A percentile compares a stretch with the other conserved stretches of the same genome.
phyloP scores from a whole-genome alignment of 148 eudicot genomes.

The Rhododendron mucronatum region DNA sequence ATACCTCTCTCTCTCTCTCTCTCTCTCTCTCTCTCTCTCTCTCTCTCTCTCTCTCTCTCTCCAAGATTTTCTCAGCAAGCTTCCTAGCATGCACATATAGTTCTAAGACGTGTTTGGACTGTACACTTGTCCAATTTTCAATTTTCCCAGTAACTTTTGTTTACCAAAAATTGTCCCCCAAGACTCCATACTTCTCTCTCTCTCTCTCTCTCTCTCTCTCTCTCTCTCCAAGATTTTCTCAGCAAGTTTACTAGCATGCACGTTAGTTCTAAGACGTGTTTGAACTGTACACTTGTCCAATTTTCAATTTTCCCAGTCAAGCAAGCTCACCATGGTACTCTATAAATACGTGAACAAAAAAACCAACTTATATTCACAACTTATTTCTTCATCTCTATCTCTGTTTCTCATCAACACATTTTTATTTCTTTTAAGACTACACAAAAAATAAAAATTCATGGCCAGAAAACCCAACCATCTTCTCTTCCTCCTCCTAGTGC shows the following conservation, averaged over 20 bases:
- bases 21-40: neutral
- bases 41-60: too few species aligned
- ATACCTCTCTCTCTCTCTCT: neutral
- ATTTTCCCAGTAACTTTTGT: too few species aligned
- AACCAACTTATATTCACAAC: neutral
- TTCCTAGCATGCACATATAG: too few species aligned
- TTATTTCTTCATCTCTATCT: neutral
- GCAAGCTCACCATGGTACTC: neutral
- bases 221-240: neutral
- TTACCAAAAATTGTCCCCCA: too few species aligned
- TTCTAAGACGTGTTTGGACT: too few species aligned
- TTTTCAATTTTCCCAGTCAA: neutral
- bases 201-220: too few species aligned
- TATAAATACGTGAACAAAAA: neutral
- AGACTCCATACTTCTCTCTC: too few species aligned
- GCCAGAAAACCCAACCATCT: neutral
- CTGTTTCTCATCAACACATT: neutral
- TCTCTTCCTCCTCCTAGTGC: constrained; percentile 2
- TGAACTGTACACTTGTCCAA: neutral
- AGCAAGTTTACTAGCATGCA: neutral
- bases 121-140: too few species aligned
- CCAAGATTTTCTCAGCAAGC: too few species aligned
- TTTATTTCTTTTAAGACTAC: neutral
- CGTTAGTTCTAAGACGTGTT: neutral
- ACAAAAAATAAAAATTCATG: neutral